Base-by-base conservation (phyloP, 805 yeast genomes). In the Kodamaea fukazawae region DNA sequence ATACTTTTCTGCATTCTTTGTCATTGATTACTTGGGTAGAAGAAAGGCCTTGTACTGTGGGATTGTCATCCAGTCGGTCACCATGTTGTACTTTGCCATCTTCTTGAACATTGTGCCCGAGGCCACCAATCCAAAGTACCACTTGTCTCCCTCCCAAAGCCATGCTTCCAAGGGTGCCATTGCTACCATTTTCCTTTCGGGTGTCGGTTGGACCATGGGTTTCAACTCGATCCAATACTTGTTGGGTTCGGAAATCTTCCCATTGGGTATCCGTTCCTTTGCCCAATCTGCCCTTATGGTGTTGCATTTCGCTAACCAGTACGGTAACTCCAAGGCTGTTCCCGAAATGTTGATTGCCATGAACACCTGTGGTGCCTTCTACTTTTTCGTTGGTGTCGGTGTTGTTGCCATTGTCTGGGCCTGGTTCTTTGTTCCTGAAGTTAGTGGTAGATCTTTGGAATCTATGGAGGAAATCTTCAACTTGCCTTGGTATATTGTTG, bases 141-240 rank as follows among this genome's bases (percentile, higher is more conserved):
- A 29, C 0, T 52, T 70, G 45, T 53, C 67, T 1, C 43, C 60
- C 0, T 51, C 69, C 3, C 55, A 67, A 42, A 40, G 44, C 15
- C 46, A 50, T 4, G 78, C 78, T 2, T 63, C 75, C 25, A 54
- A 61, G 36, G 76, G 64, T 36, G 81, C 81, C 7, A 54, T 77
- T 48, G 78, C 79, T 1, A 67, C 76, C 34, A 49, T 78, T 18
- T 76, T 61, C 48, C 48, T 76, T 27, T 62, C 69, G 23, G 82
- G 82, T 48, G 62, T 67, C 15, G 81, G 80, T 27, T 78, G 82
- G 83, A 71, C 78, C 23, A 54, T 77, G 57, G 82, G 82, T 27
- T 78, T 75, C 71, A 78, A 78, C 57, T 62, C 77, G 0, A 61
- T 76, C 35, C 81, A 77, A 53, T 77, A 76, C 50, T 61, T 77